Evolutionary conservation across 2,329 filamentous ascomycete species (phyloP).

Genomic region (Botrytis byssoidea): DNA sequence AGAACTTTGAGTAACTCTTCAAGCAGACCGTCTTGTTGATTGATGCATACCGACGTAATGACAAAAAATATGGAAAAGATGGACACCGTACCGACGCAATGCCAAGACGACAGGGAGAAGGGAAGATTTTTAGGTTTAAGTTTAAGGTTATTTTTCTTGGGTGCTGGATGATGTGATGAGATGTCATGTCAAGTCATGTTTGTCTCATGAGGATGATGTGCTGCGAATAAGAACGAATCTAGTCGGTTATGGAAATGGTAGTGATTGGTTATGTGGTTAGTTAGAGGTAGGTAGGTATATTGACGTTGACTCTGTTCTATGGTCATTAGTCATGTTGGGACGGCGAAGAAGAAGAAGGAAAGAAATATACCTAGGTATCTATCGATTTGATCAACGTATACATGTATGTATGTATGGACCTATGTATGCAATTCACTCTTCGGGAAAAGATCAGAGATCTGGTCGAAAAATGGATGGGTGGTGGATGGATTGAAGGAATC

Average conservation of each 20-base stretch:
- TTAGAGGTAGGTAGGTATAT: background rate
- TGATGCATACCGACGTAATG: background rate
- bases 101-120: conserved; percentile 2
- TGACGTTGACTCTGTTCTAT: background rate
- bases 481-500: background rate
- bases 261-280: background rate
- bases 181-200: background rate
- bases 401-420: background rate
- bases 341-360: background rate
- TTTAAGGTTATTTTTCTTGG: conserved; percentile 7
- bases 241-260: no score
- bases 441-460: background rate
- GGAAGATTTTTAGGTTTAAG: conserved; percentile 10
- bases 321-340: background rate
- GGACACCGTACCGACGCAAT: background rate
- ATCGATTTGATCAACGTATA: background rate
- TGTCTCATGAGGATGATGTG: background rate
- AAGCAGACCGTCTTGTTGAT: background rate
- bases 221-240: background rate
- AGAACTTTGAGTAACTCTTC: background rate
- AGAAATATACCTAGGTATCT: no score
- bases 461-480: background rate
- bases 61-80: background rate
- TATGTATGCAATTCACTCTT: background rate
- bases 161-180: background rate